phyloP scores from a whole-genome alignment of 2,329 filamentous ascomycete species.

The Aspergillus uvarum region DNA sequence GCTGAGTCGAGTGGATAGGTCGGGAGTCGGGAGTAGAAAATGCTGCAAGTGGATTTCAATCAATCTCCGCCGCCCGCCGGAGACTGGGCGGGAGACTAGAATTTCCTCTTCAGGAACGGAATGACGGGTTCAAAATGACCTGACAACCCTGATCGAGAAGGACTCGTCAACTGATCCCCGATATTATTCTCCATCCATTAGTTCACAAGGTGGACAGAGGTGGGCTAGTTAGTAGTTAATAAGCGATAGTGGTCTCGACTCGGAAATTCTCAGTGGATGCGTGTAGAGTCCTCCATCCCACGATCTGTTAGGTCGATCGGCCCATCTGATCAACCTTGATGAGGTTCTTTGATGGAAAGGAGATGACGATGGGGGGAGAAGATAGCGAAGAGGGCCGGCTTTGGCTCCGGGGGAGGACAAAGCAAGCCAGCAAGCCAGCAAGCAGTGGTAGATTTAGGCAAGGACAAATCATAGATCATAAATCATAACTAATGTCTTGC shows the following conservation, averaged over 20 bases:
- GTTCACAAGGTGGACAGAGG: background rate
- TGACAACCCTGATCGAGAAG: background rate
- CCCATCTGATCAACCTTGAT: background rate
- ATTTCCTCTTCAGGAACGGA: background rate
- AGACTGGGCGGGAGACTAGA: background rate
- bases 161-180: background rate
- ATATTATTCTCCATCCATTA: background rate
- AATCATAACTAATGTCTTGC: too few relatives aligned
- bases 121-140: background rate
- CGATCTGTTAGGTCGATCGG: background rate
- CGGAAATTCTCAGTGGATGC: background rate
- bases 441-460: too few relatives aligned
- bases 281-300: background rate
- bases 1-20: background rate
- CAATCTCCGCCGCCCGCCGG: background rate
- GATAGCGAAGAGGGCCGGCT: background rate
- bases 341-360: background rate
- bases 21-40: background rate
- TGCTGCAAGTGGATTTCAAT: background rate
- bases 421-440: too few relatives aligned
- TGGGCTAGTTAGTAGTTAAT: background rate
- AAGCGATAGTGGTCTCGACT: background rate
- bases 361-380: background rate
- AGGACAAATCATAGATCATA: too few relatives aligned
- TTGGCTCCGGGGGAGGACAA: too few relatives aligned